Percentiles rank a stretch among this genome's conserved stretches.
Conservation (phyloP, 345 rosid species). For the Schrenkiella parvula region DNA sequence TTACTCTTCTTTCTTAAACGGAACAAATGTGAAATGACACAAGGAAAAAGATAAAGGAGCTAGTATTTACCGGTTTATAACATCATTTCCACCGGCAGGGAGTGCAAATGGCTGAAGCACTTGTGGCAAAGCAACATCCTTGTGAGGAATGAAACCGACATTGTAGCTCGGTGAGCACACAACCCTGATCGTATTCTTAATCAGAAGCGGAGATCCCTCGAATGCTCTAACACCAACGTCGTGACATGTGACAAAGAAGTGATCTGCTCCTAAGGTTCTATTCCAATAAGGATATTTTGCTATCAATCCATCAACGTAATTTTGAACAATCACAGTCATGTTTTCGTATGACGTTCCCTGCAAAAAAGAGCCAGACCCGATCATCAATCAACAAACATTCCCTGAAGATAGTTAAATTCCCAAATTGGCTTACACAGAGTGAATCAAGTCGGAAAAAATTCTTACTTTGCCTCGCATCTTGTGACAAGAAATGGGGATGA, state of each 20-base stretch:
- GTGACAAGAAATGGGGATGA: conserved; percentile 91
- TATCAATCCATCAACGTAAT: conserved; percentile 65
- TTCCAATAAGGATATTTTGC: conserved; percentile 91
- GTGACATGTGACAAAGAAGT: conserved; percentile 95
- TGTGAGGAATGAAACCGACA: conserved; percentile 91
- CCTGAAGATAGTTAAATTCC: not conserved
- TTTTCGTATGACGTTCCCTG: conserved; percentile 94
- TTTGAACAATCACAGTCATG: conserved; percentile 81
- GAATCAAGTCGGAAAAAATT: not conserved
- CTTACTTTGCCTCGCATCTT: conserved; percentile 98
- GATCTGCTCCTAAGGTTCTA: conserved; percentile 94
- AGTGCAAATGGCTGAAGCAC: conserved; percentile 92
- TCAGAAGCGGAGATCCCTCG: conserved; percentile 67
- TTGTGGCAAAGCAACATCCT: conserved; percentile 96
- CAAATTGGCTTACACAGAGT: not conserved
- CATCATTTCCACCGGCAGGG: conserved; percentile 83
- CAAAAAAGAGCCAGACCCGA: not conserved
- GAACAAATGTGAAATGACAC: not conserved
- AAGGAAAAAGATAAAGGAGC: not conserved
- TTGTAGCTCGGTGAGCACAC: conserved; percentile 98
- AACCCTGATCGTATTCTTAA: conserved; percentile 88
- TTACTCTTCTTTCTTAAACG: not conserved
- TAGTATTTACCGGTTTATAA: conserved; percentile 60
- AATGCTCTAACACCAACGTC: conserved; percentile 96
- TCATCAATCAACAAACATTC: not conserved